Percentiles rank a stretch among this genome's conserved stretches.
Conservation (phyloP, 768 basidiomycete species). For the Crepidotus variabilis region DNA sequence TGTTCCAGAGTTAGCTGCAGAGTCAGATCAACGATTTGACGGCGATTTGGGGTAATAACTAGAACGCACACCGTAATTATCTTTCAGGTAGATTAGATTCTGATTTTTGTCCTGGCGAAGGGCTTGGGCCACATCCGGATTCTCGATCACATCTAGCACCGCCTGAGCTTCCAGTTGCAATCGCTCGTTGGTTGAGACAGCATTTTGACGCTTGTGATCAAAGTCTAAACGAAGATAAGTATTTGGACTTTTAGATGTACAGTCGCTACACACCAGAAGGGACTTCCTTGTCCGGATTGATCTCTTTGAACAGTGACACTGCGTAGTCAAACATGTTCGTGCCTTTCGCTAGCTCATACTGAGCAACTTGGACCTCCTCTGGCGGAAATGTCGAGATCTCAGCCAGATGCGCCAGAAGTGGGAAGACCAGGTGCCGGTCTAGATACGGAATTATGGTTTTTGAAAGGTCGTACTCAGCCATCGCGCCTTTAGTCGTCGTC, state of each 20-base stretch:
- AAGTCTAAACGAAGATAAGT: conserved; percentile 57
- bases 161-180: conserved; percentile 89
- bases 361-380: conserved; percentile 80
- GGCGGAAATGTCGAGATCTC: conserved; percentile 73
- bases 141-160: conserved; percentile 94
- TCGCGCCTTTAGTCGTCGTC: conserved; percentile 27
- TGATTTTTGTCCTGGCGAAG: conserved; percentile 96
- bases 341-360: conserved; percentile 95
- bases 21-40: background rate
- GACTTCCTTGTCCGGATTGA: conserved; percentile 67
- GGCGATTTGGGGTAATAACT: background rate
- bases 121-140: conserved; percentile 92
- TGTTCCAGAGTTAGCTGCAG: conserved; percentile 87
- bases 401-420: conserved; percentile 84
- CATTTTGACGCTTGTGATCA: conserved; percentile 74
- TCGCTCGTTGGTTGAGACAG: conserved; percentile 78
- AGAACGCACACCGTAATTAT: conserved; percentile 76
- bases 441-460: conserved; percentile 88
- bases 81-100: conserved; percentile 91
- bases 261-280: conserved; percentile 53
- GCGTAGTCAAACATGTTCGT: conserved; percentile 99
- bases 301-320: conserved; percentile 71
- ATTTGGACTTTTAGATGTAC: background rate
- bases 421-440: conserved; percentile 93
- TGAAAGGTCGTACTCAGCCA: conserved; percentile 91